Percentiles rank a stretch among this genome's conserved stretches.
These are phyloP conservation scores for Desmodesmus armatus DNA, from an alignment of 139 green algal genomes.

Conservation along the genomic window DNA sequence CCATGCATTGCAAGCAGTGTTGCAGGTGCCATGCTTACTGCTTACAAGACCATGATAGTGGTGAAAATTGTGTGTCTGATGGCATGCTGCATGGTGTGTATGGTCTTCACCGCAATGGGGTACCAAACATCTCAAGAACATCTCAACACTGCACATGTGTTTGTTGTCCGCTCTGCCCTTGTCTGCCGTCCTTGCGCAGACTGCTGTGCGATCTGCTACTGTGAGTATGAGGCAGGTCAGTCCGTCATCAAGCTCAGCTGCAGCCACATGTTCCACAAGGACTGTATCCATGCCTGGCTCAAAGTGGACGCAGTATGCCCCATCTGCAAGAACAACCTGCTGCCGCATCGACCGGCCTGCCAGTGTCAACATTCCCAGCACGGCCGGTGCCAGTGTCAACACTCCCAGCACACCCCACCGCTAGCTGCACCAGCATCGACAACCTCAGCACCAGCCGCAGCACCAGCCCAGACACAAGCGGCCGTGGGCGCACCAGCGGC, in stretches of 20 bases:
- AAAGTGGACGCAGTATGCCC: constrained; percentile 16
- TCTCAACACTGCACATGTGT: too few relatives aligned
- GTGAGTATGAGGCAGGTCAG: neutral
- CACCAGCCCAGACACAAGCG: neutral
- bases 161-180: too few relatives aligned
- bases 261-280: constrained; percentile 23
- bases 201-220: constrained; percentile 23
- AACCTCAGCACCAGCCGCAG: neutral
- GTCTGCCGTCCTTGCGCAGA: too few relatives aligned
- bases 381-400: neutral
- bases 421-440: neutral
- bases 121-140: too few relatives aligned
- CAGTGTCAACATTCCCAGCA: neutral
- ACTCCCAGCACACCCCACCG: too few relatives aligned
- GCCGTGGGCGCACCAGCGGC: neutral
- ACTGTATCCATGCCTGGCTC: constrained; percentile 26
- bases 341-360: neutral
- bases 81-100: too few relatives aligned
- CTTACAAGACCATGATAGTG: too few relatives aligned
- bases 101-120: too few relatives aligned
- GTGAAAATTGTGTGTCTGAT: too few relatives aligned
- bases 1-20: too few relatives aligned
- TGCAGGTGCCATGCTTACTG: too few relatives aligned
- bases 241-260: constrained; percentile 2
- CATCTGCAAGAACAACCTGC: constrained; percentile 19